Percentiles rank a stretch among this genome's conserved stretches.
phyloP scores from a whole-genome alignment of 2,329 filamentous ascomycete species.

The Daldinia eschscholtzii region DNA sequence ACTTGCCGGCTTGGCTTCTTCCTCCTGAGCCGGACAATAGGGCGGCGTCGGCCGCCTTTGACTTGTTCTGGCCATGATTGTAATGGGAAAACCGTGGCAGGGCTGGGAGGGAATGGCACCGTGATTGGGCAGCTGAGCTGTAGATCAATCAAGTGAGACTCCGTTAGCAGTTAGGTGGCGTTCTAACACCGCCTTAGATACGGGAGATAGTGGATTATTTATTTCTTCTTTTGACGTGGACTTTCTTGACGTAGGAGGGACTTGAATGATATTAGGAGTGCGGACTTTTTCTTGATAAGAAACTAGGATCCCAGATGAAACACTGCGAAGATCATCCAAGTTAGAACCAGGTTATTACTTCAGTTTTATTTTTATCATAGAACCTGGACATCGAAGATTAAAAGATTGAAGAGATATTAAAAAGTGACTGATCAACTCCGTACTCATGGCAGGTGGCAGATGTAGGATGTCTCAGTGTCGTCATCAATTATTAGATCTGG shows the following conservation, averaged over 20 bases:
- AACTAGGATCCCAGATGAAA: slow-evolving; percentile 23
- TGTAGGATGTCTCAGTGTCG: slow-evolving; percentile 36
- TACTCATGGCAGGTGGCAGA: slow-evolving; percentile 16
- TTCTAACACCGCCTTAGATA: slow-evolving; percentile 40
- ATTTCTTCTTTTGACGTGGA: slow-evolving; percentile 39
- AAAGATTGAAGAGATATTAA: slow-evolving; percentile 23
- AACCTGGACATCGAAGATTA: background rate
- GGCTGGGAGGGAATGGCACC: slow-evolving; percentile 40
- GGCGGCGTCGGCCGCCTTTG: slow-evolving; percentile 46
- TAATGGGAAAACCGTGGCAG: slow-evolving; percentile 47
- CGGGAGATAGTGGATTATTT: slow-evolving; percentile 41
- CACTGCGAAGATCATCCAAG: slow-evolving; percentile 25
- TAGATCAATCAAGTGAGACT: slow-evolving; percentile 51
- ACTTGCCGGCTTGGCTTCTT: slow-evolving; percentile 36
- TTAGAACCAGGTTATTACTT: slow-evolving; percentile 14
- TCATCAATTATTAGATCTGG: slow-evolving; percentile 31
- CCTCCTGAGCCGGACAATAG: slow-evolving; percentile 43
- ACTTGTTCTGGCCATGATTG: slow-evolving; percentile 47
- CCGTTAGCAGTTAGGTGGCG: slow-evolving; percentile 50
- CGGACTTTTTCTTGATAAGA: slow-evolving; percentile 39
- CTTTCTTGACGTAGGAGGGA: slow-evolving; percentile 27
- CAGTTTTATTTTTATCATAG: slow-evolving; percentile 11
- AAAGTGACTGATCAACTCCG: slow-evolving; percentile 43
- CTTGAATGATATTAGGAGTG: slow-evolving; percentile 34
- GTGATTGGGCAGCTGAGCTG: slow-evolving; percentile 49